Conservation (phyloP, 2,329 filamentous ascomycete genomes). For the Mollisia scopiformis region DNA sequence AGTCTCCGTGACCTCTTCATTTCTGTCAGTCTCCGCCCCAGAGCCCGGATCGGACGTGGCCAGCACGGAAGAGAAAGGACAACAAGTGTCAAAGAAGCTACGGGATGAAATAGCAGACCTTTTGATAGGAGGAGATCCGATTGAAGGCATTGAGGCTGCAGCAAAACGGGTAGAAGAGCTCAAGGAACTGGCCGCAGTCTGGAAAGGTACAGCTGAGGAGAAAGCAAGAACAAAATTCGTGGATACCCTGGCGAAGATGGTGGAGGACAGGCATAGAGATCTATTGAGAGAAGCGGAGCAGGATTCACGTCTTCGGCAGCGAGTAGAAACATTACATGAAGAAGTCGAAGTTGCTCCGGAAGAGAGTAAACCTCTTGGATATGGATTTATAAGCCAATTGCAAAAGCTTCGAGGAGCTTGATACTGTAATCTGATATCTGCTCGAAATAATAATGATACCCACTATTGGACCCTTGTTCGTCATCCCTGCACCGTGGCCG, state of each 20-base stretch:
- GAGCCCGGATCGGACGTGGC: slow-evolving; percentile 68
- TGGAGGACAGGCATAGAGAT: slow-evolving; percentile 67
- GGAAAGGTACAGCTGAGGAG: slow-evolving; percentile 96
- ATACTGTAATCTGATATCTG: slow-evolving; percentile 14
- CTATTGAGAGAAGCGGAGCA: slow-evolving; percentile 36
- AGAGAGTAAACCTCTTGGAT: slow-evolving; percentile 33
- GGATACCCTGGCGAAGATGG: slow-evolving; percentile 77
- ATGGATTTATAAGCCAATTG: slow-evolving; percentile 39
- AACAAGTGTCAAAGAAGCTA: slow-evolving; percentile 73
- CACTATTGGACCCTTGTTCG: background rate
- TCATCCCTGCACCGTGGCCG: background rate
- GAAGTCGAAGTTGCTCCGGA: slow-evolving; percentile 20
- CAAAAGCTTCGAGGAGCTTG: slow-evolving; percentile 38
- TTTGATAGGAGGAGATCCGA: slow-evolving; percentile 61
- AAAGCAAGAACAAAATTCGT: slow-evolving; percentile 82
- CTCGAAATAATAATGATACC: background rate
- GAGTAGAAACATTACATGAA: slow-evolving; percentile 30
- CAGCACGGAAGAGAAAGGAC: slow-evolving; percentile 83
- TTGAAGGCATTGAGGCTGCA: slow-evolving; percentile 74
- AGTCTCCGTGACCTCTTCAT: slow-evolving; percentile 78
- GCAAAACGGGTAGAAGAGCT: slow-evolving; percentile 75
- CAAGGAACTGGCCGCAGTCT: slow-evolving; percentile 76
- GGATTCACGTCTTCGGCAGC: slow-evolving; percentile 29
- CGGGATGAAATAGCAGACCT: slow-evolving; percentile 73
- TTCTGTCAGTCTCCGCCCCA: slow-evolving; percentile 88